phyloP scores from a whole-genome alignment of 768 basidiomycete species.

The Hericium alpestre region DNA sequence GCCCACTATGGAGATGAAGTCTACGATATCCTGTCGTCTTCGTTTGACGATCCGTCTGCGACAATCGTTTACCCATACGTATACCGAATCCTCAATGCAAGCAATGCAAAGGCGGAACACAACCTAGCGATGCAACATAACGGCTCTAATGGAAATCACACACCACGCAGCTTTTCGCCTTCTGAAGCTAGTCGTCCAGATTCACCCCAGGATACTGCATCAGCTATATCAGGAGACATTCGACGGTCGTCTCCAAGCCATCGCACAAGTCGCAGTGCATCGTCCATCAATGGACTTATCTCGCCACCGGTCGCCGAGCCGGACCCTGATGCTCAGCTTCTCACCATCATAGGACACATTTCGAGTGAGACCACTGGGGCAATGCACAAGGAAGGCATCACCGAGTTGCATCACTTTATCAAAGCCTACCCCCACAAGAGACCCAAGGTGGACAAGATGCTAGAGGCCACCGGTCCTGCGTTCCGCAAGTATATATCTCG shows the following conservation, averaged over 20 bases:
- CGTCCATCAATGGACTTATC: slow-evolving; percentile 49
- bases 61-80: slow-evolving; percentile 95
- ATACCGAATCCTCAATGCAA: slow-evolving; percentile 79
- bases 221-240: slow-evolving; percentile 35
- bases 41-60: slow-evolving; percentile 95
- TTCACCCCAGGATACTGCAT: slow-evolving; percentile 54
- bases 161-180: slow-evolving; percentile 28
- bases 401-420: slow-evolving; percentile 86
- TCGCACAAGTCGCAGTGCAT: slow-evolving; percentile 56
- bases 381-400: slow-evolving; percentile 88
- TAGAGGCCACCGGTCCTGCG: slow-evolving; percentile 80
- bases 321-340: slow-evolving; percentile 77
- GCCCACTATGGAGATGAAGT: slow-evolving; percentile 82
- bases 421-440: slow-evolving; percentile 83
- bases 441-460: slow-evolving; percentile 73
- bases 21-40: slow-evolving; percentile 80
- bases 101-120: slow-evolving; percentile 28
- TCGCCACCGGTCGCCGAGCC: slow-evolving; percentile 63
- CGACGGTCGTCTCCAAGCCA: slow-evolving; percentile 53
- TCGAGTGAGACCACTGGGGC: slow-evolving; percentile 84
- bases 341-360: slow-evolving; percentile 76
- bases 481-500: slow-evolving; percentile 89
- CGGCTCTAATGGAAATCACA: slow-evolving; percentile 23
- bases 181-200: slow-evolving; percentile 58
- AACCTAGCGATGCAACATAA: slow-evolving; percentile 15